Evolutionary conservation across 2,329 filamentous ascomycete species (phyloP), one percentile per base, ranked within the genome.

Genomic region (Fusarium anthophilum): DNA sequence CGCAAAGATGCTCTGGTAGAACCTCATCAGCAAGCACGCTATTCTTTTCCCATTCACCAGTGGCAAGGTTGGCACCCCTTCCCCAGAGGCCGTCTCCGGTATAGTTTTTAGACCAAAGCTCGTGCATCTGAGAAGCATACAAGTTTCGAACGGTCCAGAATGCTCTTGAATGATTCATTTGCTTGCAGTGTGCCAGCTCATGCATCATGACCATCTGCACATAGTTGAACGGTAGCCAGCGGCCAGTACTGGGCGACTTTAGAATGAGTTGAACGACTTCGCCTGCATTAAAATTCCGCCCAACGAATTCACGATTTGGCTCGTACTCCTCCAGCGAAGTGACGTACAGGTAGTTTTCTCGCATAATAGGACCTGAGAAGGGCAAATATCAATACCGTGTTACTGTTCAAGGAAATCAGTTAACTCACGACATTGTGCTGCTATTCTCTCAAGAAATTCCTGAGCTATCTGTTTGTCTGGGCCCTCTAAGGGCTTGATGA

Each of bases 201-300:
- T 97, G 94, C 90, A 97, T 95, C 94, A 97, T 97, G 74, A 97
- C 94, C 93, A 96, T 96, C 82, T 96, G 93, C 22, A 97, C 93
- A 79, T 95, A 94, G 70, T 90, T 87, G 79, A 96, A 95, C 0
- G 93, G 93, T 28, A 97, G 85, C 94, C 94, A 97, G 66, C 85
- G 88, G 32, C 90, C 89, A 1, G 87, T 88, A 9, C 83, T 85
- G 0, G 87, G 88, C 2, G 93, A 90, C 76, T 92, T 92, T 32
- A 97, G 87, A 3, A 97, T 94, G 3, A 97, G 87, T 82, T 97
- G 94, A 57, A 97, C 90, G 41, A 96, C 92, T 80, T 97, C 94
- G 39, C 94, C 95, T 13, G 92, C 93, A 76, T 97, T 97, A 86
- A 97, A 97, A 80, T 97, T 97, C 63, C 94, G 92, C 7, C 94